phyloP scores from a whole-genome alignment of 805 yeast genomes.

The Jamesozyma spencerorum region DNA sequence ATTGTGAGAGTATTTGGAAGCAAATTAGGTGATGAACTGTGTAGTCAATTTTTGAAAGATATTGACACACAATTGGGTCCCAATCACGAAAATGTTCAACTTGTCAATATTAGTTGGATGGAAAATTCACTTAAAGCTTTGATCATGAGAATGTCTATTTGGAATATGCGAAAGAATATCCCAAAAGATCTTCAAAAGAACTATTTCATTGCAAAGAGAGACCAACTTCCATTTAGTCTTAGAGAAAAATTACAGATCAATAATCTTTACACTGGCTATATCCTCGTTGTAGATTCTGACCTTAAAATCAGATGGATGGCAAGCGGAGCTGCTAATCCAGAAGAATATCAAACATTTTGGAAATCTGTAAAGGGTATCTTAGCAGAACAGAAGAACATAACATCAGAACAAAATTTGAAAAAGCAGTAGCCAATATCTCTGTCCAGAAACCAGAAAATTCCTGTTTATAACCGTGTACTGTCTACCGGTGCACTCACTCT shows the following conservation, averaged over 20 bases:
- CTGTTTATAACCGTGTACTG: too few species aligned
- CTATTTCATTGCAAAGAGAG: slow-evolving; percentile 57
- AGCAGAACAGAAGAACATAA: slow-evolving; percentile 3
- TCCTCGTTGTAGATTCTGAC: slow-evolving; percentile 65
- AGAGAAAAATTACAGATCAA: slow-evolving; percentile 55
- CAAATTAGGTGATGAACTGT: slow-evolving; percentile 58
- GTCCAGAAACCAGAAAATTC: too few species aligned
- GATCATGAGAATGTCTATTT: slow-evolving; percentile 44
- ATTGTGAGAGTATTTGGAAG: slow-evolving; percentile 25
- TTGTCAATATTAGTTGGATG: slow-evolving; percentile 68
- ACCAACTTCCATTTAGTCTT: slow-evolving; percentile 45
- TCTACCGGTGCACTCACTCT: too few species aligned
- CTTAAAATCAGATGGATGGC: slow-evolving; percentile 86
- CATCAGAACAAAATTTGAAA: not conserved
- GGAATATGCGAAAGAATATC: slow-evolving; percentile 25
- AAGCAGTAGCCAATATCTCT: too few species aligned
- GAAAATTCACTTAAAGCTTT: slow-evolving; percentile 64
- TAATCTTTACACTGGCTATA: slow-evolving; percentile 75
- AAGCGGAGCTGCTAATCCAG: slow-evolving; percentile 67
- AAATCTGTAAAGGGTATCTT: slow-evolving; percentile 4
- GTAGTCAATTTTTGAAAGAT: slow-evolving; percentile 32
- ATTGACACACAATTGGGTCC: slow-evolving; percentile 4
- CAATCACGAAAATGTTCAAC: slow-evolving; percentile 36
- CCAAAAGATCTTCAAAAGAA: slow-evolving; percentile 44
- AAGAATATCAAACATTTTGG: slow-evolving; percentile 46